These are phyloP conservation scores for Capsicum rhomboideum DNA, from an alignment of 257 asterid species.

Conservation along the genomic window DNA sequence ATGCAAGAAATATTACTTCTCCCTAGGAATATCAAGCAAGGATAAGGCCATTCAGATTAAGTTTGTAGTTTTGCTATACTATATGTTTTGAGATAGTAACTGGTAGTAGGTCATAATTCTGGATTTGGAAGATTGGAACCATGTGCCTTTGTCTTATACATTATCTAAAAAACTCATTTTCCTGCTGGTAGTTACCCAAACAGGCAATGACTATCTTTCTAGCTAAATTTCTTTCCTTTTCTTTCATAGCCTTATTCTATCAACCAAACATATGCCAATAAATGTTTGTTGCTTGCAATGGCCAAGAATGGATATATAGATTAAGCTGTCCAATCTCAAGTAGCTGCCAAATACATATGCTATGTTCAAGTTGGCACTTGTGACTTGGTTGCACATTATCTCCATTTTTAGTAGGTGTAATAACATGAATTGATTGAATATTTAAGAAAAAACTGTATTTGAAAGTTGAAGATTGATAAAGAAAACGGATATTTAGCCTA, in stretches of 20 bases:
- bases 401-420: not conserved
- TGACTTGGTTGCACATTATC: not conserved
- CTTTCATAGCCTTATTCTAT: not conserved
- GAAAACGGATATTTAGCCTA: not conserved
- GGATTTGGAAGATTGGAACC: not conserved
- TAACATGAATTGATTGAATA: not conserved
- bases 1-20: not conserved
- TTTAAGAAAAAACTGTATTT: not conserved
- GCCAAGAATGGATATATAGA: not conserved
- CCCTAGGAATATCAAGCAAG: not conserved
- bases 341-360: not conserved
- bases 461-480: not conserved
- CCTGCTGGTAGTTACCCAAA: slow-evolving; percentile 7
- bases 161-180: not conserved
- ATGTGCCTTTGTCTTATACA: slow-evolving; percentile 11
- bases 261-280: not conserved
- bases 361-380: not conserved
- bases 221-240: not conserved
- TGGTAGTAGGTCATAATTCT: slow-evolving; percentile 2
- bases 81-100: not conserved
- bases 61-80: not conserved
- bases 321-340: not conserved
- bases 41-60: not conserved
- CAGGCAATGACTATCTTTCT: not conserved
- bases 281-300: not conserved